phyloP scores from a whole-genome alignment of 441 rosid species.

The Viola pubescens region DNA sequence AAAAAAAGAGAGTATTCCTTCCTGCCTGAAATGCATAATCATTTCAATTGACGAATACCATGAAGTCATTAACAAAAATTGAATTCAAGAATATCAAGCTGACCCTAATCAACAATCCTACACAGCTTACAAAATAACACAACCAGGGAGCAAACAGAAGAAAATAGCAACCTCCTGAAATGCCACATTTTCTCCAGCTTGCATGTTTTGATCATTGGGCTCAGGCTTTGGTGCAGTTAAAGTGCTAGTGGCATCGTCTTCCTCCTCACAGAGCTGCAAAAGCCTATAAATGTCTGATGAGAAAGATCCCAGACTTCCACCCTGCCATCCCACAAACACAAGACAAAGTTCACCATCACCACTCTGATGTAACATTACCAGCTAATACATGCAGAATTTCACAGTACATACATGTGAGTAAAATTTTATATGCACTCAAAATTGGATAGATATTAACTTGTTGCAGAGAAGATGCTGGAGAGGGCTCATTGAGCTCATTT shows the following conservation, averaged over 20 bases:
- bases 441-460: conserved; percentile 50
- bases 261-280: conserved; percentile 89
- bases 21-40: neutral
- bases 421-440: conserved; percentile 16
- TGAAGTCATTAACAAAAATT: too few relatives aligned
- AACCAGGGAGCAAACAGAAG: neutral
- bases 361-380: neutral
- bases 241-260: conserved; percentile 93
- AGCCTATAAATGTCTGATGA: conserved; percentile 86
- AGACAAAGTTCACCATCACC: neutral
- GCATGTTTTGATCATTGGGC: conserved; percentile 72
- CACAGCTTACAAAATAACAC: neutral
- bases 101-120: neutral
- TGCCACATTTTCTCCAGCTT: conserved; percentile 37
- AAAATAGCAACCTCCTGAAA: conserved; percentile 50
- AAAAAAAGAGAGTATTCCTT: neutral
- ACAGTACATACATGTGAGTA: conserved; percentile 3
- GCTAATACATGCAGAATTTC: neutral
- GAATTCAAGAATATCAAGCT: neutral
- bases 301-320: conserved; percentile 80
- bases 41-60: too few relatives aligned
- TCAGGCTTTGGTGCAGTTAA: conserved; percentile 79
- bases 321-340: conserved; percentile 41
- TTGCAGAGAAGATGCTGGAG: conserved; percentile 95
- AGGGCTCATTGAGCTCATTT: conserved; percentile 93